Evolutionary conservation across 1,284 basidiomycete species (phyloP), one percentile per base, ranked within the genome.

Genomic region (Tylopilus sp.): DNA sequence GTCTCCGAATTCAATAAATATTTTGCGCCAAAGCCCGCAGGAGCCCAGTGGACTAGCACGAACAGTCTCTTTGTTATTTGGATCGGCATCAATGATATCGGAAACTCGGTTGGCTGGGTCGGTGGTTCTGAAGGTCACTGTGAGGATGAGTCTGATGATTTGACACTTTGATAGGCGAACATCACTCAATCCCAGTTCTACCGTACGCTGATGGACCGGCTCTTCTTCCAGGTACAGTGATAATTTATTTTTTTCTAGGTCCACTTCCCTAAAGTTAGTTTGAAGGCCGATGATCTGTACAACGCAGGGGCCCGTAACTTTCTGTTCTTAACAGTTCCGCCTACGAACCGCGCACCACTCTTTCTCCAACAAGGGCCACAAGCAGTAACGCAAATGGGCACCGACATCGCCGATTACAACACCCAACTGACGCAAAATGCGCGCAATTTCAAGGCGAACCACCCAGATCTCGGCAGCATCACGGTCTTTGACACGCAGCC

Each of bases 61-160:
- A 75, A 83, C 58, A 74, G 79, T 26, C 66, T 84, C 2, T 84
- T 84, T 59, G 76, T 77, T 3, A 59, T 83, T 45, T 85, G 81
- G 78, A 82, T 85, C 55, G 82, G 82, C 6, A 84, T 84, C 49
- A 83, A 83, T 49, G 81, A 81, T 54, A 74, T 82, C 39, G 79
- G 77, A 31, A 76, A 75, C 55, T 77, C 80, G 2, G 75, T 68
- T 46, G 58, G 60, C 42, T 82, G 78, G 77, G 79, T 80, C 51
- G 6, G 47, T 44, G 5, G 42, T 70, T 55, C 40, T 34, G n/a
- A 12, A 34, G 35, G 21, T 33, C 35, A 25, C 15, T 12, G 0
- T 1, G 19, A 13, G 38, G 23, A 25, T 16, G 3, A 16, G 7
- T 33, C 13, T 42, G 37, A 49, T 18, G 11, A n/a, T 41, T 49